Evolutionary conservation across 2,329 filamentous ascomycete species (phyloP), one percentile per base, ranked within the genome.

Genomic region (Coniochaeta pulveracea): DNA sequence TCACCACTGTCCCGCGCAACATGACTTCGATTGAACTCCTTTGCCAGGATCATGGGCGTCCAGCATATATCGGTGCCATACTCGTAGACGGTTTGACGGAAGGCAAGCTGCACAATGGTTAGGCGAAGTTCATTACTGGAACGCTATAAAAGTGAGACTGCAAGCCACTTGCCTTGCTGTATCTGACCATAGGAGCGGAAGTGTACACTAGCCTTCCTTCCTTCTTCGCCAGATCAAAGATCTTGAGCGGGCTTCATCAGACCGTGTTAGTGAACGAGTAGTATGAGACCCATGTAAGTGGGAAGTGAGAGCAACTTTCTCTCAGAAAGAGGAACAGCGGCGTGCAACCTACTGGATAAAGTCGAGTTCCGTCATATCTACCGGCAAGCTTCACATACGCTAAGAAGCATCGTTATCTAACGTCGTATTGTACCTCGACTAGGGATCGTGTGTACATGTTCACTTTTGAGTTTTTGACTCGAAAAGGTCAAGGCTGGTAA

Each of bases 11-110:
- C 69, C 36, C 76, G 61, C 32, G 76, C 76, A 42, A 70, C 56
- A 14, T 55, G 49, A 45, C 61, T 78, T 16, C 76, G 63, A 55
- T 79, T 79, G 50, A 80, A 80, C 48, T 80, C 76, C 46, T 79
- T 80, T 33, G 76, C 74, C 3, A 80, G 58, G 35, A 80, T 72
- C 79, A 83, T 83, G 26, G 79, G 79, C 3, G 77, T 81, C 70
- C 78, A 83, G 42, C 70, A 75, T 6, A 83, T 50, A 49, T 83
- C 77, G 11, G 71, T 69, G 30, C 69, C 72, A 50, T 79, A 82
- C 30, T 69, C 60, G 40, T 74, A 65, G 3, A 77, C 72, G 0
- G 78, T 76, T 43, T 80, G 69, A 30, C 79, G 69, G 48, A 84
- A 83, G 28, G 79, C 77, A 26, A 83, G 66, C 67, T 80, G 41